phyloP scores from a whole-genome alignment of 1,139 yeast genomes.

The Candida anutae region DNA sequence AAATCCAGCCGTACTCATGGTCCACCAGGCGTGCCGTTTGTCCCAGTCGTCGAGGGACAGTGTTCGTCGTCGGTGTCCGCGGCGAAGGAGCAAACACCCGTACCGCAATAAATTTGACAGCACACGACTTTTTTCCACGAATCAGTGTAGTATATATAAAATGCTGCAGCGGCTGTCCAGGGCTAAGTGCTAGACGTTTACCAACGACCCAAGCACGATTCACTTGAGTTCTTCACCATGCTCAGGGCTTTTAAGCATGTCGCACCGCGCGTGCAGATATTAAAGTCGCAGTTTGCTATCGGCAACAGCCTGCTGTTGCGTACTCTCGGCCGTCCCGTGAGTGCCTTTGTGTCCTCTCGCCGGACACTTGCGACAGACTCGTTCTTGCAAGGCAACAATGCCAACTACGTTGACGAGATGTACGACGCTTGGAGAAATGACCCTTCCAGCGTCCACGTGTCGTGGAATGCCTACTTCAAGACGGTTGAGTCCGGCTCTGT shows the following conservation, averaged over 20 bases:
- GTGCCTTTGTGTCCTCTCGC: constrained; percentile 2
- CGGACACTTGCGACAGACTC: constrained; percentile 44
- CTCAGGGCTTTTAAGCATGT: constrained; percentile 40
- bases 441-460: constrained; percentile 84
- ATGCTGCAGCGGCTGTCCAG: too few species aligned
- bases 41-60: too few species aligned
- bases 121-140: too few species aligned
- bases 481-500: constrained; percentile 68
- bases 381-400: constrained; percentile 78
- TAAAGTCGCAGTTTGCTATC: constrained; percentile 10
- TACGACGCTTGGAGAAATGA: constrained; percentile 89
- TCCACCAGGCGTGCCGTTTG: too few species aligned
- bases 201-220: too few species aligned
- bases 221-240: constrained; percentile 22
- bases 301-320: constrained; percentile 2
- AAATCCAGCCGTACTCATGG: too few species aligned
- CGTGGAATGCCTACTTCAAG: constrained; percentile 95
- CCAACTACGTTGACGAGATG: constrained; percentile 96
- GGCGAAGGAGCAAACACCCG: too few species aligned
- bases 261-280: constrained; percentile 25
- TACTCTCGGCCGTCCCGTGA: not conserved
- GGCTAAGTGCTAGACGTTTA: too few species aligned
- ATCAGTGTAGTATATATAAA: too few species aligned
- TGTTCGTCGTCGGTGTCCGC: too few species aligned
- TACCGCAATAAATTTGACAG: too few species aligned